Evolutionary conservation across 805 yeast genomes (phyloP), one percentile per base, ranked within the genome.

Genomic region (Candida sakaeoensis): DNA sequence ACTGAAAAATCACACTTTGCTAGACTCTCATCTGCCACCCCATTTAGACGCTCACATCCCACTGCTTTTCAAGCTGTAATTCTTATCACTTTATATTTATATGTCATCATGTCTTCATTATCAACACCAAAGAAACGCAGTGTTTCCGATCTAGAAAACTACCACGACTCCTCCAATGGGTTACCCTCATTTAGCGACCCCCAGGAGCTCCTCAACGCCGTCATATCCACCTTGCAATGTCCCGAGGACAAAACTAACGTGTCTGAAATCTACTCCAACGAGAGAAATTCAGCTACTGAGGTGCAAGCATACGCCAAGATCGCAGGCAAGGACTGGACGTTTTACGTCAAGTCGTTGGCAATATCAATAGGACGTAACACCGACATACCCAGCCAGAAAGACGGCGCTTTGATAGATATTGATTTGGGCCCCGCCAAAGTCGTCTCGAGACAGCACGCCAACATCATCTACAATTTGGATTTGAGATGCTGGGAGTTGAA

Each of bases 271-370:
- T 86, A 77, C 57, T 79, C 91, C 41, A 93, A 93, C 60, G 87
- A 81, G 37, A 77, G 79, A 45, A 84, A 78, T 48, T 54, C 63
- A 43, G 79, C 77, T 46, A 72, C 77, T 37, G 96, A 90, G 58
- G 90, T 93, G n/a, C 95, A 90, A 64, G 99, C 99, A 0, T 93
- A 91, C 60, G 99, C 97, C 25, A 93, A 93, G 60, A 82, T 93
- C 35, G 90, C 97, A 0, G 99, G 99, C 32, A 67, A 74, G 25
- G 80, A 79, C 54, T 93, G 99, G 99, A 91, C 99, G 1, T 93
- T 75, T 58, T 93, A 89, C 55, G 96, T 93, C 31, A 87, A 90
- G 57, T 70, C 80, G 13, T 68, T 91, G 37, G 75, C 74, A 21
- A 76, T 91, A 4, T 66, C 82, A 1, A 85, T 93, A 42, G 99